Conservation (phyloP, 2,329 filamentous ascomycete species). For the Spiromastix sp. region DNA sequence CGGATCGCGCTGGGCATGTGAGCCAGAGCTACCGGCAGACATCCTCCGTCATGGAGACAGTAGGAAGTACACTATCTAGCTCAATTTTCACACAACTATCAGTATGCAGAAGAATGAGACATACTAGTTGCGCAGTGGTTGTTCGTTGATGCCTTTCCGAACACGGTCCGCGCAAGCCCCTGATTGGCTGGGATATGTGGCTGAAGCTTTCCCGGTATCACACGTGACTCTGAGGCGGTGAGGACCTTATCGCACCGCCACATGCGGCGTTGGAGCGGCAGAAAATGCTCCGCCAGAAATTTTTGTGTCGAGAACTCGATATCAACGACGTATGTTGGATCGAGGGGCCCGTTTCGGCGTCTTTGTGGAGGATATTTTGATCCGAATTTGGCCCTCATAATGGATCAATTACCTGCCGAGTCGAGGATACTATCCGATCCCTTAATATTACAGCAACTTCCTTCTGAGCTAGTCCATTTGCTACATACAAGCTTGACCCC, state of each 20-base stretch:
- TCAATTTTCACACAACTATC: no score
- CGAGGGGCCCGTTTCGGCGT: slow-evolving; percentile 15
- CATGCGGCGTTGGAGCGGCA: slow-evolving; percentile 15
- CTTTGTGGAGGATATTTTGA: slow-evolving; percentile 2
- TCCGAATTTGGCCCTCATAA: no score
- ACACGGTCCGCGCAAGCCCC: slow-evolving; percentile 3
- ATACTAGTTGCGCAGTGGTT: no score
- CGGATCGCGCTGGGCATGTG: slow-evolving; percentile 3
- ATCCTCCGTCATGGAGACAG: slow-evolving; percentile 11
- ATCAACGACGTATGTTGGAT: no score
- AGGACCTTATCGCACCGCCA: not conserved
- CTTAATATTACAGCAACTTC: slow-evolving; percentile 47
- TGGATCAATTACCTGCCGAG: slow-evolving; percentile 29
- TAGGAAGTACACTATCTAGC: no score
- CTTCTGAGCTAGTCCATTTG: slow-evolving; percentile 57
- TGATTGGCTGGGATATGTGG: slow-evolving; percentile 15
- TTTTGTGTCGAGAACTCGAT: slow-evolving; percentile 4
- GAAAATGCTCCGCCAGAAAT: slow-evolving; percentile 15
- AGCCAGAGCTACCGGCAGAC: slow-evolving; percentile 7
- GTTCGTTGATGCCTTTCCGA: no score
- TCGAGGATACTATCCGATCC: slow-evolving; percentile 46
- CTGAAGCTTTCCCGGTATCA: slow-evolving; percentile 14
- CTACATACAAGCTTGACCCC: slow-evolving; percentile 51
- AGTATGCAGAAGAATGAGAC: no score
- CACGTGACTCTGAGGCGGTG: slow-evolving; percentile 4